These are phyloP conservation scores for Leccinellum rugosiceps DNA, from an alignment of 768 basidiomycete genomes.

Conservation along the genomic window DNA sequence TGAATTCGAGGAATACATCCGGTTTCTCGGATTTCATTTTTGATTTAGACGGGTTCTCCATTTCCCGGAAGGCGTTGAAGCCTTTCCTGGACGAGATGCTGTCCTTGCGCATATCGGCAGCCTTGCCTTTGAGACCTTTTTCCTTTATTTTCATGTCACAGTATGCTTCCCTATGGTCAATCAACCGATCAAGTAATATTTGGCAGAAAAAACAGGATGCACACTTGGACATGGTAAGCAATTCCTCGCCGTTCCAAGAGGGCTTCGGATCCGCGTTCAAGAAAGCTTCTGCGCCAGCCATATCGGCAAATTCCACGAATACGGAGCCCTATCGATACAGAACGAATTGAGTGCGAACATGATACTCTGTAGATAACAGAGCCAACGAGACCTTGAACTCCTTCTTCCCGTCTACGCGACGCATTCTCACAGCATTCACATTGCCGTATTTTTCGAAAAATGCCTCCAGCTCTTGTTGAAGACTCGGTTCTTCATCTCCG, in stretches of 20 bases:
- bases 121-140: conserved; percentile 80
- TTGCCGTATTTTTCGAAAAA: conserved; percentile 79
- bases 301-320: conserved; percentile 85
- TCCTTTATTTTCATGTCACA: conserved; percentile 96
- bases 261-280: conserved; percentile 81
- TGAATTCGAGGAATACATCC: conserved; percentile 70
- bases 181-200: not conserved
- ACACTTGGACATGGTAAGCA: conserved; percentile 87
- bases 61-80: conserved; percentile 81
- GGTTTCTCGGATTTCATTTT: conserved; percentile 39
- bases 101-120: conserved; percentile 58
- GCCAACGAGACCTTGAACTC: conserved; percentile 75
- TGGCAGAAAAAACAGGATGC: conserved; percentile 17
- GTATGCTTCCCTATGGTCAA: conserved; percentile 64
- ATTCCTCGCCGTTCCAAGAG: conserved; percentile 68
- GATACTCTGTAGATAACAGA: not conserved
- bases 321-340: conserved; percentile 68
- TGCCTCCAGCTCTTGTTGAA: conserved; percentile 72
- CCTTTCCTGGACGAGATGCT: conserved; percentile 48
- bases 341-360: not conserved
- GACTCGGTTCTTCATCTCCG: conserved; percentile 55
- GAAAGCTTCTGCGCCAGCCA: conserved; percentile 67
- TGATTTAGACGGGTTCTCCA: conserved; percentile 41
- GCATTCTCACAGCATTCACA: conserved; percentile 83
- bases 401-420: conserved; percentile 73